These are phyloP conservation scores for Neospermospora avenae DNA, from an alignment of 2,329 filamentous ascomycete genomes.

Conservation along the genomic window DNA sequence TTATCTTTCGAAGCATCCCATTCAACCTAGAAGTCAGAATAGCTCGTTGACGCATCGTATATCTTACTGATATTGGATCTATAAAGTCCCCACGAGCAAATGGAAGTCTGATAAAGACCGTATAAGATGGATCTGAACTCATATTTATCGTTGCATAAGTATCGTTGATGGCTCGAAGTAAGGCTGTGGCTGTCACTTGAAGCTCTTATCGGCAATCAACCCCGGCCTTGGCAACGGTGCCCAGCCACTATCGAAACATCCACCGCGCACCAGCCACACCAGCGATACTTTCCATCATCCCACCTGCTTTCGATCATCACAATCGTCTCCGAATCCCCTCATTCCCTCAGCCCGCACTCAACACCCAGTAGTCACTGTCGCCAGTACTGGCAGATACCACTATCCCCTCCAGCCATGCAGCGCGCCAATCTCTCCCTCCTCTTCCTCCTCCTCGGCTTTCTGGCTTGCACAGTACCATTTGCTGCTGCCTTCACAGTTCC, in stretches of 20 bases:
- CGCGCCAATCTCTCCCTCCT: neutral
- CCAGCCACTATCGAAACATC: neutral
- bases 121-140: constrained; percentile 41
- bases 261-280: neutral
- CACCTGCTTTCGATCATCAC: neutral
- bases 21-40: constrained; percentile 57
- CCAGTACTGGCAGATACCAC: constrained; percentile 95
- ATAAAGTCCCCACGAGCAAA: constrained; percentile 84
- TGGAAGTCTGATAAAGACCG: constrained; percentile 84
- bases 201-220: neutral
- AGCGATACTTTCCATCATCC: neutral
- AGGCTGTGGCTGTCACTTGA: neutral
- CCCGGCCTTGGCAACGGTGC: constrained; percentile 1
- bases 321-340: neutral
- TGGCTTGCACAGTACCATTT: constrained; percentile 13
- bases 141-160: constrained; percentile 25
- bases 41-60: neutral
- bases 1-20: constrained; percentile 89
- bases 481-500: constrained; percentile 23
- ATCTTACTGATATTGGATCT: constrained; percentile 76
- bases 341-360: neutral
- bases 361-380: neutral
- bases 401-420: constrained; percentile 70
- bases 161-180: neutral
- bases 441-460: constrained; percentile 9